A percentile compares a stretch with the other conserved stretches of the same genome.
These are phyloP conservation scores for Chiua sp. DNA, from an alignment of 1,284 basidiomycete genomes.

Conservation along the genomic window DNA sequence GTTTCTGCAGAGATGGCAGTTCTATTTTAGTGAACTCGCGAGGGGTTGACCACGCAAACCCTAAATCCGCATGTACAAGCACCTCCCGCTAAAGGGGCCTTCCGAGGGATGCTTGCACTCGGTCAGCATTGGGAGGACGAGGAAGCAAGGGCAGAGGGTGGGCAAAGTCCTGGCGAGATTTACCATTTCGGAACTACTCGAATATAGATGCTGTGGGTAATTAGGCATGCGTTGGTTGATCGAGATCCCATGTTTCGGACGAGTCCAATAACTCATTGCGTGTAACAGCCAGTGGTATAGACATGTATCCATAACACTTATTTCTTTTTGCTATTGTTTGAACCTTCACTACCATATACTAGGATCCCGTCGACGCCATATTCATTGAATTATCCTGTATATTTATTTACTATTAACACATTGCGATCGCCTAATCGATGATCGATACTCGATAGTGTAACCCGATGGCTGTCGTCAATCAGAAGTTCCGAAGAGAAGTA, in stretches of 20 bases:
- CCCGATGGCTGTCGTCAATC: not conserved
- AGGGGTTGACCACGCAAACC: not conserved
- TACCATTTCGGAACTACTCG: not conserved
- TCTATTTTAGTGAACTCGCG: constrained; percentile 37
- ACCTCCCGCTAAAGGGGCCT: not conserved
- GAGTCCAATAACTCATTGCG: not conserved
- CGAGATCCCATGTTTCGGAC: not conserved
- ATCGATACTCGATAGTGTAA: not conserved
- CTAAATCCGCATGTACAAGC: not conserved
- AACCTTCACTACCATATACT: too few species aligned
- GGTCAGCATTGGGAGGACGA: not conserved
- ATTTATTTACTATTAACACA: too few species aligned
- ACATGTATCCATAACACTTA: not conserved
- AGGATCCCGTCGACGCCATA: too few species aligned
- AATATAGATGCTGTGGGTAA: not conserved
- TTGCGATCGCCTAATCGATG: not conserved
- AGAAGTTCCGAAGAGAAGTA: not conserved
- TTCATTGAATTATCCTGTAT: too few species aligned
- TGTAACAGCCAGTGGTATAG: not conserved
- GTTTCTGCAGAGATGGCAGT: constrained; percentile 72
- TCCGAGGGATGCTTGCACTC: not conserved
- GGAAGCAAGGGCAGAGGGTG: not conserved
- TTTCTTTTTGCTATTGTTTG: not conserved
- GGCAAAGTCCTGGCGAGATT: not conserved
- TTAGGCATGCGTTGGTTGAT: not conserved